Base-by-base conservation (phyloP, 495 filamentous ascomycete genomes). In the Daldinia childiae region DNA sequence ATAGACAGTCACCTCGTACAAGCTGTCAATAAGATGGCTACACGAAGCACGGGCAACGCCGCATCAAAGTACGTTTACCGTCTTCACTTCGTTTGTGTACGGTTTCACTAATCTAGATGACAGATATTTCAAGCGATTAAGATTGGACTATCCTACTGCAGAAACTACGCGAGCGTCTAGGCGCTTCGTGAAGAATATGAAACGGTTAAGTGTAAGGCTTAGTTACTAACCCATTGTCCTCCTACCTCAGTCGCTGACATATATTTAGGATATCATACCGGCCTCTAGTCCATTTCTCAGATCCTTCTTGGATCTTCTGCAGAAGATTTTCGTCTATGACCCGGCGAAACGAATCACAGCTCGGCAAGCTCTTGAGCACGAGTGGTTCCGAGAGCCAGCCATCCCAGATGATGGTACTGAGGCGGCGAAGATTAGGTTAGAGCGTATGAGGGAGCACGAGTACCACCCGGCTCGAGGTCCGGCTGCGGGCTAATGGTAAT, bases 111-210 rank as follows among this genome's bases (percentile, higher is more conserved):
- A 81, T 73, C 9, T 30, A 24, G 52, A 15, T 43, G 50, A 9
- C 63, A 97, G 93, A 71, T 97, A 93, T 76, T 98, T 98, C 85
- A 90, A 90, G 70, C 89, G 92, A 26, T 82, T 84, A 43, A 92
- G 89, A 78, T 86, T 98, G 24, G 92, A 97, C 74, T 99, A 98
- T 71, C 95, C 95, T 4, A 92, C 92, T 39, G 77, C 80, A 3
- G 95, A 98, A 29, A 98, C 95, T 0, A 93, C 93, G 0, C 89
- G 93, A 66, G 92, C 93, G 8, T 97, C 93, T 5, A 88, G 89
- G 68, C 92, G 95, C 82, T 99, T 97, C 75, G 96, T 98, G 30
- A 91, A 91, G 74, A 93, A 93, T 0, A 99, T 99, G 96, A 98
- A 97, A 81, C 84, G 83, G 58, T 82, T 99, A 15, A 84, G 87